Evolutionary conservation across 306 rosid species (phyloP), one percentile per base, ranked within the genome.

Genomic region (Gastrolobium villosum): DNA sequence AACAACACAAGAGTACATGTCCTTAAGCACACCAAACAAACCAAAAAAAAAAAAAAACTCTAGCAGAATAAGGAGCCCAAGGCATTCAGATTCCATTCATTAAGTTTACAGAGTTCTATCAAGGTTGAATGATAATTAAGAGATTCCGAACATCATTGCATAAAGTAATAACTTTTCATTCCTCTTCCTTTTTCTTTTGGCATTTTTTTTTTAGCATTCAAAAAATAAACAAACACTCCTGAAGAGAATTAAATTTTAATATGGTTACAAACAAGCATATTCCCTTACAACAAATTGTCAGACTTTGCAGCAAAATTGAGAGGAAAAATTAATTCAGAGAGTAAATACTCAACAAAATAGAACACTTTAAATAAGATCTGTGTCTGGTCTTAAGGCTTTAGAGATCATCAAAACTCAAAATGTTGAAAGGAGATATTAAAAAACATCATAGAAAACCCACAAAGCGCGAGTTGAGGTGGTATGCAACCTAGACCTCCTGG

Each of bases 51-150:
- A 20, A 20, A 20, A 20, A 20, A 20, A 20, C 26, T 20, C 26
- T 20, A 20, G 26, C 26, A 20, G 26, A 20, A 20, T 20, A 20
- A 20, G 30, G 7, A 44, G 28, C 7, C 7, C 28, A 49, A 62
- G 28, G 30, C 62, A 78, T 8, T 13, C 30, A 39, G 43, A 44
- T 55, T 66, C 66, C 65, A 49, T 65, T 10, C 45, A 67, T 59
- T 53, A 32, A 59, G 67, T 30, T 11, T 11, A 40, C 34, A 61
- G 5, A 32, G 15, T 34, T 76, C 52, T 59, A 59, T 60, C 59
- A 49, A 60, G 37, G 56, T 50, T 10, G 4, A 30, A 10, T 32
- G 1, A 64, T 50, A 20, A 50, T 13, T 40, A 48, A 4, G 30
- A 74, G 55, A 28, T 5, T 32, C 7, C 30, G 4, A 28, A 39